phyloP scores from a whole-genome alignment of 345 rosid species.

The Lenwebbia sp. region DNA sequence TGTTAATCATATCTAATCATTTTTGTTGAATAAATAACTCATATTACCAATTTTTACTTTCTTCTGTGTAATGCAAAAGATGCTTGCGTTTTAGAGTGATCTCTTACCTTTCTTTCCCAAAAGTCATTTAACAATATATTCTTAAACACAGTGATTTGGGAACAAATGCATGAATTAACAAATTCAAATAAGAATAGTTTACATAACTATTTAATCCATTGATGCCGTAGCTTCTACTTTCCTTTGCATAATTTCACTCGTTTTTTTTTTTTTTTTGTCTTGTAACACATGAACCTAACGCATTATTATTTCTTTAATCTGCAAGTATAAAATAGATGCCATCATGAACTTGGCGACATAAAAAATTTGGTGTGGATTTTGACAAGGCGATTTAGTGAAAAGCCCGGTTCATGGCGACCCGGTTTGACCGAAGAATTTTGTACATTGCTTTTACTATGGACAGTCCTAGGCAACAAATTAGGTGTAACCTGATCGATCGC shows the following conservation, averaged over 20 bases:
- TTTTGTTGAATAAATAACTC: neutral
- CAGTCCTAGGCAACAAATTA: neutral
- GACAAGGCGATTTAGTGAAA: neutral
- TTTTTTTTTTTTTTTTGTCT: neutral
- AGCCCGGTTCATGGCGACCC: neutral
- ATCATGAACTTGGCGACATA: neutral
- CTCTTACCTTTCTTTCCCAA: neutral
- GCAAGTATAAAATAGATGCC: neutral
- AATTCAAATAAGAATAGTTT: neutral
- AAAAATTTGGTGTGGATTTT: neutral
- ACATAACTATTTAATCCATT: neutral
- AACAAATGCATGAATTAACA: neutral
- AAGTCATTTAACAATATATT: neutral
- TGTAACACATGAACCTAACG: neutral
- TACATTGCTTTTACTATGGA: neutral
- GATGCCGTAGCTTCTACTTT: neutral
- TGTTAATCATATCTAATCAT: neutral
- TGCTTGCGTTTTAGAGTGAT: neutral
- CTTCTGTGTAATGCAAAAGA: neutral
- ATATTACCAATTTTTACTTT: neutral
- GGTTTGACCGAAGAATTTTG: neutral
- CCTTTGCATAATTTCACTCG: neutral
- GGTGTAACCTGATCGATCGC: accelerated
- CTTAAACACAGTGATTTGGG: neutral
- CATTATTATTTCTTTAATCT: neutral